Evolutionary conservation across 129 eudicot species (phyloP).

Genomic region (Centrapalus pauciflorus): DNA sequence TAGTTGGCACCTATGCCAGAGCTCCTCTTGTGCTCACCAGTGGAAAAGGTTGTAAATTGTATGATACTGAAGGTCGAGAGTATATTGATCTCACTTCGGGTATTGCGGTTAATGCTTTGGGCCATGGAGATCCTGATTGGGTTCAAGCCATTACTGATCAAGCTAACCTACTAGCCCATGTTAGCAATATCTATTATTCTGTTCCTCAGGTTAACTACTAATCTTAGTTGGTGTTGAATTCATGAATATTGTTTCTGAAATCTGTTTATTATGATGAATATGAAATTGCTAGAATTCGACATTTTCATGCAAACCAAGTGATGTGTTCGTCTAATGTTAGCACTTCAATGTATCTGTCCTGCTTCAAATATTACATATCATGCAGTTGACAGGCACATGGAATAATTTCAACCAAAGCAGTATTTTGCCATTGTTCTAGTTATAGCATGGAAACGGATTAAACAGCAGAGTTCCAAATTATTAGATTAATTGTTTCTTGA

Average conservation of each 20-base stretch:
- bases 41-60: constrained; percentile 81
- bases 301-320: no score
- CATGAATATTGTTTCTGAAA: neutral
- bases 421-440: neutral
- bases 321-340: no score
- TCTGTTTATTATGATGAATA: no score
- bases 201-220: constrained; percentile 81
- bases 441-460: neutral
- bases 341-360: no score
- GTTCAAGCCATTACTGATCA: constrained; percentile 49
- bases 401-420: neutral
- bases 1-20: constrained; percentile 82
- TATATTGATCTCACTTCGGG: constrained; percentile 83
- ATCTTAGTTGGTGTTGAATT: neutral
- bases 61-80: constrained; percentile 68
- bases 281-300: no score
- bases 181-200: constrained; percentile 60
- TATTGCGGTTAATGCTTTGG: constrained; percentile 89
- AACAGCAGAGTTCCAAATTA: neutral
- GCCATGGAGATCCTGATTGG: constrained; percentile 91
- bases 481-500: no score
- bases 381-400: neutral
- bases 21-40: constrained; percentile 60
- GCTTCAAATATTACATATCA: neutral
- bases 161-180: constrained; percentile 53